phyloP scores from a whole-genome alignment of 2,329 filamentous ascomycete genomes.

The Grosmannia clavigera region DNA sequence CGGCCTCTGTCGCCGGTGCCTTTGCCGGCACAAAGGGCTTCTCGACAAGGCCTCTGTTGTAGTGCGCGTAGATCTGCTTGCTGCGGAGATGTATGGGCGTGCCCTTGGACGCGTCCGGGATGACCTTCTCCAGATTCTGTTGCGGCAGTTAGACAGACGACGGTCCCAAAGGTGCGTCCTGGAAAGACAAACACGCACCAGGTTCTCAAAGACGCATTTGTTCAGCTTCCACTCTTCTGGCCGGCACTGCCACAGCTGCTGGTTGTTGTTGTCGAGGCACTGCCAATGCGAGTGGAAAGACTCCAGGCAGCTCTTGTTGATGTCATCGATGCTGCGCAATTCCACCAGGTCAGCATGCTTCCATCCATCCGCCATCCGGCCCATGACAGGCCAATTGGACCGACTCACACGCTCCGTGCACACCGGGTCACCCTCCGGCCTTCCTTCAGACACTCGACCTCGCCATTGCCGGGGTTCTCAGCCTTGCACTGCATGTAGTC shows the following conservation, averaged over 20 bases:
- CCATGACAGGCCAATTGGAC: neutral
- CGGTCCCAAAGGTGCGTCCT: neutral
- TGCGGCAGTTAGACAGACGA: neutral
- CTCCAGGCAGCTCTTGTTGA: slow-evolving; percentile 87
- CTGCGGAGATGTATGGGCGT: slow-evolving; percentile 64
- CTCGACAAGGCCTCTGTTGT: slow-evolving; percentile 11
- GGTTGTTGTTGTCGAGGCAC: slow-evolving; percentile 95
- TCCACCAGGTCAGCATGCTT: neutral
- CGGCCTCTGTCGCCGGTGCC: slow-evolving; percentile 4
- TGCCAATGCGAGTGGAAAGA: slow-evolving; percentile 92
- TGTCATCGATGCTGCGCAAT: slow-evolving; percentile 63
- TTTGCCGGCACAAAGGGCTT: slow-evolving; percentile 19
- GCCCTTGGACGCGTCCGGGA: slow-evolving; percentile 60
- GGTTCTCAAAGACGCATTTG: slow-evolving; percentile 88
- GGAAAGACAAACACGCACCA: slow-evolving; percentile 41
- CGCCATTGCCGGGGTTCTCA: slow-evolving; percentile 79
- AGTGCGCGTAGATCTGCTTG: slow-evolving; percentile 48
- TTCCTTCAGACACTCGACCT: slow-evolving; percentile 92
- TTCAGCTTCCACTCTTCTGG: slow-evolving; percentile 80
- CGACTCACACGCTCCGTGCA: slow-evolving; percentile 82
- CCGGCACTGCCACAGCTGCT: slow-evolving; percentile 93
- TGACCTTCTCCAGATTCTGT: slow-evolving; percentile 69
- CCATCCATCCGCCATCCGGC: neutral
- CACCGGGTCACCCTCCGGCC: slow-evolving; percentile 93
- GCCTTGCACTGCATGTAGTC: slow-evolving; percentile 99